These are phyloP conservation scores for Liriodendron chinense DNA, from an alignment of 164 flowering plant genomes.

Conservation along the genomic window DNA sequence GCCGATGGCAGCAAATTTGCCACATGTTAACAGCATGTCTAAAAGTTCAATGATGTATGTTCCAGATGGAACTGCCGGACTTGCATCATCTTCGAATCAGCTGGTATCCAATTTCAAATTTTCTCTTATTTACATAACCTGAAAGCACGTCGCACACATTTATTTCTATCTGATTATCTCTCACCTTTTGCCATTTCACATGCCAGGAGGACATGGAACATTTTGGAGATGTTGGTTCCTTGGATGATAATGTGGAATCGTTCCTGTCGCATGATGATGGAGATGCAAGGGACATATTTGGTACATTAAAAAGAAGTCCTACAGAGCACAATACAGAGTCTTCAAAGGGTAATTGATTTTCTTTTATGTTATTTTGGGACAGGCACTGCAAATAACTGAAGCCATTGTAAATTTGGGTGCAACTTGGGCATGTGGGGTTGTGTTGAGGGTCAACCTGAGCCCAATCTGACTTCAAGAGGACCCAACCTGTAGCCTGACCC, in stretches of 20 bases:
- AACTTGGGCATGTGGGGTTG: too few relatives aligned
- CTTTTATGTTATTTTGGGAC: neutral
- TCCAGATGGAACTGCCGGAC: slow-evolving; percentile 69
- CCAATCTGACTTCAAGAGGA: too few relatives aligned
- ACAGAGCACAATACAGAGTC: slow-evolving; percentile 67
- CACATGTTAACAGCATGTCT: slow-evolving; percentile 51
- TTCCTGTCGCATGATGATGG: slow-evolving; percentile 81
- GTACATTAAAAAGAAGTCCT: slow-evolving; percentile 61
- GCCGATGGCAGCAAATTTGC: slow-evolving; percentile 45
- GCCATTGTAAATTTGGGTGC: too few relatives aligned
- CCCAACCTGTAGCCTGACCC: too few relatives aligned
- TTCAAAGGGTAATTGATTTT: slow-evolving; percentile 52
- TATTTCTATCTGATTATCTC: slow-evolving; percentile 16
- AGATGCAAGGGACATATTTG: slow-evolving; percentile 71
- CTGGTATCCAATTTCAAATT: slow-evolving; percentile 42
- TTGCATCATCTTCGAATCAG: slow-evolving; percentile 77
- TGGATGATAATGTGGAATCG: slow-evolving; percentile 83
- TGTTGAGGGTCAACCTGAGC: too few relatives aligned
- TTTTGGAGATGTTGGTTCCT: slow-evolving; percentile 79
- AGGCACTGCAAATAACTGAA: neutral
- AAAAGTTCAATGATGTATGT: slow-evolving; percentile 70
- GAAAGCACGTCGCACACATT: neutral
- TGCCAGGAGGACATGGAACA: slow-evolving; percentile 87
- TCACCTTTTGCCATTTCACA: slow-evolving; percentile 13
- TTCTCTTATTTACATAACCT: neutral